Evolutionary conservation across 805 yeast species (phyloP).

Genomic region (Sugiyamaella smithiae): DNA sequence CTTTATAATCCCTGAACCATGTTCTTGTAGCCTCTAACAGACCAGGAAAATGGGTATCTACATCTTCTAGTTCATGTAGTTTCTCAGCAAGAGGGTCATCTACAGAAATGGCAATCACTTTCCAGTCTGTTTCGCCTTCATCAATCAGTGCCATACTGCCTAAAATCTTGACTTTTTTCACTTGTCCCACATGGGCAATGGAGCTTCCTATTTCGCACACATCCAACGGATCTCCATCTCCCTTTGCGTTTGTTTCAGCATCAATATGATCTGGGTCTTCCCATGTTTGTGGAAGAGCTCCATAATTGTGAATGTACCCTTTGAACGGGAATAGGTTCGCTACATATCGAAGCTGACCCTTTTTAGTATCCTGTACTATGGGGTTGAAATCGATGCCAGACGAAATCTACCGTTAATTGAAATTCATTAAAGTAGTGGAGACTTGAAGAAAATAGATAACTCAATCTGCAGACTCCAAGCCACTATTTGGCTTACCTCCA

Average conservation of each 20-base stretch:
- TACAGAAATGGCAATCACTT: conserved; percentile 66
- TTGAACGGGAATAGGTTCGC: conserved; percentile 77
- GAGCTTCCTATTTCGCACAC: conserved; percentile 82
- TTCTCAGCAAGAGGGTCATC: conserved; percentile 62
- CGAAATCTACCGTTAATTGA: conserved; percentile 28
- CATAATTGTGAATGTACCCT: conserved; percentile 85
- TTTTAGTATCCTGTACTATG: conserved; percentile 73
- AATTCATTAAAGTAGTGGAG: too few species aligned
- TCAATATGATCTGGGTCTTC: conserved; percentile 75
- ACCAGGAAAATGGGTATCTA: conserved; percentile 66
- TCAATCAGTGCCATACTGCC: conserved; percentile 95
- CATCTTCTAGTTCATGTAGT: conserved; percentile 64
- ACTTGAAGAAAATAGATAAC: not conserved
- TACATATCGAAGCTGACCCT: conserved; percentile 72
- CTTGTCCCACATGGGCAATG: conserved; percentile 60
- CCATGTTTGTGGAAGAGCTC: conserved; percentile 70
- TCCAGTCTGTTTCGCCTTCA: conserved; percentile 98
- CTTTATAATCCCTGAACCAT: conserved; percentile 84
- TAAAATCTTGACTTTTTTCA: conserved; percentile 84
- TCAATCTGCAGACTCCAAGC: too few species aligned
- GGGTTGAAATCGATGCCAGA: conserved; percentile 63
- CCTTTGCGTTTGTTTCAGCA: conserved; percentile 51
- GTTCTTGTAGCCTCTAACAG: conserved; percentile 61
- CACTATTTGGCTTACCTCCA: conserved; percentile 49
- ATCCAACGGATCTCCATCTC: conserved; percentile 95